Base-by-base conservation (phyloP, 139 green algal species). In the Coccomyxa sp. region DNA sequence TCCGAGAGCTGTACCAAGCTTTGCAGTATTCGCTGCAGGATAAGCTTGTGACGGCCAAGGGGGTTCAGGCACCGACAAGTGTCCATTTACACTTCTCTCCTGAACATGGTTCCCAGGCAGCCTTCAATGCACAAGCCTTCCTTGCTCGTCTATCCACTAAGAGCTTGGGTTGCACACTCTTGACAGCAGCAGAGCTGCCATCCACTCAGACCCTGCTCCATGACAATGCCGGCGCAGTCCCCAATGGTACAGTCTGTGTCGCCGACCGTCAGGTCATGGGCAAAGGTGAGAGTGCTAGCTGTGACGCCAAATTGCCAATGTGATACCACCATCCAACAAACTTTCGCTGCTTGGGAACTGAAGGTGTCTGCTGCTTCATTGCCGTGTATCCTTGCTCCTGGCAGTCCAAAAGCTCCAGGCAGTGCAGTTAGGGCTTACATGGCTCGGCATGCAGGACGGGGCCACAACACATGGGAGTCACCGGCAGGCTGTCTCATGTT, bases 401-500 rank as follows among this genome's bases (percentile, higher is more conserved):
- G 44, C 14, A 58, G 44, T 12, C 14, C 16, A 12, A 58, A 12
- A 29, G 44, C 14, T 16, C 44, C 16, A 12, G 44, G n/a, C n/a
- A n/a, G n/a, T n/a, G n/a, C n/a, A n/a, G n/a, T n/a, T 58, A 12
- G 14, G 44, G 14, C 44, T 29, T 71, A 6, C 35, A 50, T 1
- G 29, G 12, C 70, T 76, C 22, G 35, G 14, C 27, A 22, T 69
- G 40, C 81, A 94, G 94, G 95, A 0, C 82, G 95, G 10, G 93
- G 94, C 0, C 87, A 89, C 68, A 99, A 99, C 85, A 38, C 37
- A 27, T 99, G 95, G 95, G 89, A 86, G 16, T 96, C 89, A 10
- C 95, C 95, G 0, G 74, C 55, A 0, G 95, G 95, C 38, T 99
- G 95, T 85, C 87, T 99, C 40, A 98, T 98, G 94, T 98, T 98